A percentile compares a stretch with the other conserved stretches of the same genome.
These are phyloP conservation scores for Flaveria bidentis DNA, from an alignment of 129 eudicot genomes.

Conservation along the genomic window DNA sequence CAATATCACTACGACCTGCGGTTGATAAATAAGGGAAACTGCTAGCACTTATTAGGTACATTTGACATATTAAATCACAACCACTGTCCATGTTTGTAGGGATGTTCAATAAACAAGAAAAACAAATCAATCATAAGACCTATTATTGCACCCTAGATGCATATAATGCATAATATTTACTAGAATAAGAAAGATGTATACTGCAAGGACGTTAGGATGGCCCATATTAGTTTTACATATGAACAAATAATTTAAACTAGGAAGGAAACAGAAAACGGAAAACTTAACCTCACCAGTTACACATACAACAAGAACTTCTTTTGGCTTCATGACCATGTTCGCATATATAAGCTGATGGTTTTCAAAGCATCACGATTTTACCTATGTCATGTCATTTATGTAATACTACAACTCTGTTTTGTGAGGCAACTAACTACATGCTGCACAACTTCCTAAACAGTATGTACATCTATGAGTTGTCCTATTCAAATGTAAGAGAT, in stretches of 20 bases:
- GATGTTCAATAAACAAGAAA: not conserved
- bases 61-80: not conserved
- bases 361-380: not conserved
- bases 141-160: constrained; percentile 17
- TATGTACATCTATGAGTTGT: not conserved
- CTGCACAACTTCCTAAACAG: not conserved
- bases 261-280: not conserved
- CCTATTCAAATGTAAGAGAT: not conserved
- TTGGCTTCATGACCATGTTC: constrained; percentile 5
- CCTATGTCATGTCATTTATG: constrained; percentile 2
- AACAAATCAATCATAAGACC: not conserved
- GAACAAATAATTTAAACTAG: not conserved
- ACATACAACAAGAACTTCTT: constrained; percentile 10
- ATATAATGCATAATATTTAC: not conserved
- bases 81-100: not conserved
- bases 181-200: not conserved
- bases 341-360: not conserved
- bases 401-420: not conserved
- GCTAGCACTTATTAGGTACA: not conserved
- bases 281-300: constrained; percentile 1
- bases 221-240: not conserved
- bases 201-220: not conserved
- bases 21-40: not conserved
- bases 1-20: not conserved
- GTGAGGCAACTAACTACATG: not conserved